These are phyloP conservation scores for Xylaria sp. DNA, from an alignment of 2,329 filamentous ascomycete genomes.

Conservation along the genomic window DNA sequence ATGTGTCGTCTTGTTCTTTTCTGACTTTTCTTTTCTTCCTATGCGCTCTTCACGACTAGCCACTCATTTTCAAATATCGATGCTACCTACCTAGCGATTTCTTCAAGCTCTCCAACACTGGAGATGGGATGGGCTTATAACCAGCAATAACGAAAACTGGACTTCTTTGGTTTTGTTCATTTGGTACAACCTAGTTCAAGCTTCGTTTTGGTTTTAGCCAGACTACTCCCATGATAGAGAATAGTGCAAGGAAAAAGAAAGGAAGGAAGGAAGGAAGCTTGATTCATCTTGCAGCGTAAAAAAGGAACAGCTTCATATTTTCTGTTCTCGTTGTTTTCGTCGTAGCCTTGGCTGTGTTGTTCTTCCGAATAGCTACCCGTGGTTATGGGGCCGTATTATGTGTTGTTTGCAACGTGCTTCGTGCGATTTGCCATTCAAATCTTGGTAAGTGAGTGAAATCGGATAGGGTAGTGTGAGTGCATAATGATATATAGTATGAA, in stretches of 20 bases:
- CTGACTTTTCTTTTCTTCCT: not conserved
- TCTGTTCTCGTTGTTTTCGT: not conserved
- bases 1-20: not conserved
- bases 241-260: not conserved
- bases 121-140: not conserved
- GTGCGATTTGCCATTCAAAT: not conserved
- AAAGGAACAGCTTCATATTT: constrained; percentile 1
- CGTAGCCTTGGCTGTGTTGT: not conserved
- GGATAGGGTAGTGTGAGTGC: not conserved
- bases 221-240: constrained; percentile 1
- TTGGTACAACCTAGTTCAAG: constrained; percentile 5
- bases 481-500: not conserved
- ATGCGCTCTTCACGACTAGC: constrained; percentile 8
- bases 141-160: not conserved
- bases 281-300: constrained; percentile 7
- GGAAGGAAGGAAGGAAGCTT: not conserved
- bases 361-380: not conserved
- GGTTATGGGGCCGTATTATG: not conserved
- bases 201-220: not conserved
- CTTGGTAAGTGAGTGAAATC: not conserved
- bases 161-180: not conserved
- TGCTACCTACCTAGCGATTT: not conserved
- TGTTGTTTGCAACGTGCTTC: not conserved
- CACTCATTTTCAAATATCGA: constrained; percentile 10
- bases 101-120: not conserved